Base-by-base conservation (phyloP, 129 eudicot species). In the Lactuca saligna region DNA sequence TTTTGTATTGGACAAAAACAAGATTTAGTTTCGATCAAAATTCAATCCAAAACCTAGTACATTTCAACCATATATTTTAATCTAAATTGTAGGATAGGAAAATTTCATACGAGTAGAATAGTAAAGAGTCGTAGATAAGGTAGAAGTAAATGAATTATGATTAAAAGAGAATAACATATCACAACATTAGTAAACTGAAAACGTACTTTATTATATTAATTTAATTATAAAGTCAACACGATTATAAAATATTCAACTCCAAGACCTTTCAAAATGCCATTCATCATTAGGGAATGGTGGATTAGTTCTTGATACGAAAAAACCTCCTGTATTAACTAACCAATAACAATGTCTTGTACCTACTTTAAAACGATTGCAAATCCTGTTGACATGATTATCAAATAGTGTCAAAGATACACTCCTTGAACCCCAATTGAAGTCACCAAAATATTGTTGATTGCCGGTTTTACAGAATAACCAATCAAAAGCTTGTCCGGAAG, bases 281-380 rank as follows among this genome's bases (percentile, higher is more conserved):
- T 15, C 7, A 3, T 34, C 3, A 5, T 46, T 15, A 6, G 70
- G 16, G 15, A 46, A 32, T 13, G 70, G 16, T 37, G 32, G 10
- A 15, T 65, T 65, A 1, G 32, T 4, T 14, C 37, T 48, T 4
- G 20, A 25, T 12, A 65, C 57, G 38, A 37, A 68, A 68, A 68
- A 68, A 4, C 63, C 73, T 3, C 17, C 73, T 0, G 73, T 6
- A 11, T 3, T 68, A 54, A 54, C 63, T 7, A 39, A 54, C 73
- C 63, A 68, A 55, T 54, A 68, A 68, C 73, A 68, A 68, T 68
- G 73, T 54, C 39, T 63, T 8, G 35, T 54, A 17, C 50, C 63
- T 4, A 46, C 2, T 8, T 46, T 46, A 8, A 11, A 46, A 11
- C 51, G 51, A 12, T 3, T 11, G 51, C 51, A 46, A 46, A 46